Evolutionary conservation across 2,329 filamentous ascomycete genomes (phyloP).

Genomic region (Hymenoscyphus linearis): DNA sequence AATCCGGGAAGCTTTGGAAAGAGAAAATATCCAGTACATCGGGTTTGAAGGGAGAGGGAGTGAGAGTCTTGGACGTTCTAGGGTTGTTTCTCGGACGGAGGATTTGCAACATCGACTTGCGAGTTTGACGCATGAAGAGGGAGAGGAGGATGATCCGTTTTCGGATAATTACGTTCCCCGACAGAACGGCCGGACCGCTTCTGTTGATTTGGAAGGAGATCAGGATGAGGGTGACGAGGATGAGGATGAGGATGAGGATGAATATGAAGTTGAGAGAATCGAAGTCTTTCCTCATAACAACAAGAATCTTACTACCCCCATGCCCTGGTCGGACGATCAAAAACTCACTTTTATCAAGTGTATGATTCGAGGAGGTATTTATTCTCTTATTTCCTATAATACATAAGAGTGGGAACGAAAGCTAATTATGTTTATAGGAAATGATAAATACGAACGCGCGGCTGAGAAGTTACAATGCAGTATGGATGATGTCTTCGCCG

Average conservation of each 20-base stretch:
- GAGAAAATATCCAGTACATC: not conserved
- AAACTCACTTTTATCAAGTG: conserved; percentile 15
- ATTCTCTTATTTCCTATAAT: not conserved
- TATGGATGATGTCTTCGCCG: conserved; percentile 27
- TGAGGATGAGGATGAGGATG: not conserved
- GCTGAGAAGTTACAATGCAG: conserved; percentile 17
- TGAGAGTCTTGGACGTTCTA: not conserved
- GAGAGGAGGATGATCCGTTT: conserved; percentile 9
- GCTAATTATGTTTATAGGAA: conserved; percentile 12
- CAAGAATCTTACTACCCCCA: not conserved
- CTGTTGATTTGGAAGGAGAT: not conserved
- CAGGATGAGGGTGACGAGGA: not conserved
- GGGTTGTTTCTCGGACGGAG: not conserved
- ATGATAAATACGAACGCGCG: conserved; percentile 19
- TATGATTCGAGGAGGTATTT: conserved; percentile 13
- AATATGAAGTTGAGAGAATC: not conserved
- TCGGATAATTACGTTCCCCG: conserved; percentile 8
- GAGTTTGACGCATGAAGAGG: not conserved
- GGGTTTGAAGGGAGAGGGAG: not conserved
- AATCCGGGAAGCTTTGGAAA: not conserved
- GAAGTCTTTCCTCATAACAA: conserved; percentile 19
- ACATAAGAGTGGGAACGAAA: not conserved
- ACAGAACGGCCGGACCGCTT: not conserved
- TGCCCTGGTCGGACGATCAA: not conserved
- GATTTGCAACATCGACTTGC: not conserved